These are phyloP conservation scores for Phaeosphaeriaceae sp. DNA, from an alignment of 2,329 filamentous ascomycete species.

Conservation along the genomic window DNA sequence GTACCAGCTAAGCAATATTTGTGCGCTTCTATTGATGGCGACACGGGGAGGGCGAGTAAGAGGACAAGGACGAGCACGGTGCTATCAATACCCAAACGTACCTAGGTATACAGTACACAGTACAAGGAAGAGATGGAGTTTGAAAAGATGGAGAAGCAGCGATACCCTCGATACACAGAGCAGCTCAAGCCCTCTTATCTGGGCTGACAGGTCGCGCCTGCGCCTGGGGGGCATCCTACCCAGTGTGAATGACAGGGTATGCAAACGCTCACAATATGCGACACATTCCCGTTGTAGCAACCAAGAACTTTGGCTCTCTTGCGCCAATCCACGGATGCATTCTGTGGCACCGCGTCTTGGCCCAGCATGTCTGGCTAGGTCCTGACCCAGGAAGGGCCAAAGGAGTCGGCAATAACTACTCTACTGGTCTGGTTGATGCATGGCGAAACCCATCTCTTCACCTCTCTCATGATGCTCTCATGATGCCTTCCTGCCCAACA, in stretches of 20 bases:
- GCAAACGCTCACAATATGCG: conserved; percentile 13
- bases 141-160: not conserved
- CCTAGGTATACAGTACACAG: not conserved
- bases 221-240: not conserved
- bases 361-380: not conserved
- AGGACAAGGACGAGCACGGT: not conserved
- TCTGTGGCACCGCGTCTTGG: not conserved
- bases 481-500: not conserved
- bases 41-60: too few species aligned
- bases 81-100: not conserved
- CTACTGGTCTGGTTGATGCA: too few species aligned
- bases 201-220: conserved; percentile 10
- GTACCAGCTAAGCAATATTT: not conserved
- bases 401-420: too few species aligned
- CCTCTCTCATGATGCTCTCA: not conserved
- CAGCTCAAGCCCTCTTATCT: conserved; percentile 10
- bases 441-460: too few species aligned
- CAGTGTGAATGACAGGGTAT: conserved; percentile 8
- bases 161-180: not conserved
- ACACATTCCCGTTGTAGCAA: conserved; percentile 9
- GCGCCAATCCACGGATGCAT: not conserved
- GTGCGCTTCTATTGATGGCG: not conserved
- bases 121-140: not conserved
- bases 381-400: not conserved
- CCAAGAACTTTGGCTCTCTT: conserved; percentile 4